Conservation (phyloP, 345 rosid species). For the Pistacia atlantica region DNA sequence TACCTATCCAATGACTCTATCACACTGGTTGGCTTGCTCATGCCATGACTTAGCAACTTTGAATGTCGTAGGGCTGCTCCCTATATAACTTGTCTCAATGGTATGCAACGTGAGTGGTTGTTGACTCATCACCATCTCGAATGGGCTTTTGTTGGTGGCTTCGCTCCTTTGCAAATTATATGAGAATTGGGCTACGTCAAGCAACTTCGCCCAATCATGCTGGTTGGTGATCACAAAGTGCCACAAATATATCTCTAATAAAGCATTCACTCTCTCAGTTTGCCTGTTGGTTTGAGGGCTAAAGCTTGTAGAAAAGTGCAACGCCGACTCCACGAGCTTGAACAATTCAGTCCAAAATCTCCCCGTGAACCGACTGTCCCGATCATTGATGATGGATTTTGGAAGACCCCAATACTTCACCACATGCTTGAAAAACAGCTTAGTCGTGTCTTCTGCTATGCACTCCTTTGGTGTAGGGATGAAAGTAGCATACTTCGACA, state of each 20-base stretch:
- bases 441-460: neutral
- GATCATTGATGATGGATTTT: neutral
- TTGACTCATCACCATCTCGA: neutral
- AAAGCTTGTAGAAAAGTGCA: neutral
- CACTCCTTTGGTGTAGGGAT: neutral
- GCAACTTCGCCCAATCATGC: neutral
- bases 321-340: neutral
- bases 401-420: slow-evolving; percentile 7
- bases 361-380: neutral
- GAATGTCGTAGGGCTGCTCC: neutral
- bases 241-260: neutral
- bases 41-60: neutral
- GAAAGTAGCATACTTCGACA: neutral
- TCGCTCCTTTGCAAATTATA: slow-evolving; percentile 1
- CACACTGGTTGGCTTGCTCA: slow-evolving; percentile 40
- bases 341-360: neutral
- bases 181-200: slow-evolving; percentile 9
- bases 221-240: slow-evolving; percentile 1
- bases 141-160: accelerated
- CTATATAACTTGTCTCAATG: accelerated
- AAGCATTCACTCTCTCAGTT: neutral
- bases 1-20: slow-evolving; percentile 97
- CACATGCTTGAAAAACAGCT: slow-evolving; percentile 4
- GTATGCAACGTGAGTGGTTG: neutral
- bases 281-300: neutral